These are phyloP conservation scores for Prunus yedoensis DNA, from an alignment of 331 rosid genomes.

Conservation along the genomic window DNA sequence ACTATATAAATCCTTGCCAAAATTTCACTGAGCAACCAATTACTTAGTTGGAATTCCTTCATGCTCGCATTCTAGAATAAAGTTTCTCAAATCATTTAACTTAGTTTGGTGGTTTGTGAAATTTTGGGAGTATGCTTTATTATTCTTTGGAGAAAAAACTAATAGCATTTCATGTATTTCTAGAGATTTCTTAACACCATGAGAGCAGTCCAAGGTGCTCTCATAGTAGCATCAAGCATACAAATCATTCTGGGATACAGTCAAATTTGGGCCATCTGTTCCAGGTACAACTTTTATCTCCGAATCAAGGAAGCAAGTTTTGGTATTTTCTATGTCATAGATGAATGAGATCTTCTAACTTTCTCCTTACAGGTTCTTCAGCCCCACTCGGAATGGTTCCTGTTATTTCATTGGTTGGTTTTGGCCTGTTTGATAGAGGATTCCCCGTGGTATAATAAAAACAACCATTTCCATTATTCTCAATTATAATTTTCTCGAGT, in stretches of 20 bases:
- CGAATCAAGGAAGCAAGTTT: conserved; percentile 8
- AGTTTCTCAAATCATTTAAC: background rate
- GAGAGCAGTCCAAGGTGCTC: conserved; percentile 97
- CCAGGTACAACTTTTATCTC: conserved; percentile 53
- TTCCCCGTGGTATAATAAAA: conserved; percentile 84
- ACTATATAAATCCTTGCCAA: background rate
- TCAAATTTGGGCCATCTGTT: conserved; percentile 95
- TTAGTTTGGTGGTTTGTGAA: background rate
- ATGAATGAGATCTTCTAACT: conserved; percentile 12
- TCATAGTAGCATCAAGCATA: conserved; percentile 85
- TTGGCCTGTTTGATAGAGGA: conserved; percentile 95
- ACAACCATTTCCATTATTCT: conserved; percentile 10
- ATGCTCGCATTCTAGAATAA: background rate
- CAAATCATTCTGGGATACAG: conserved; percentile 92
- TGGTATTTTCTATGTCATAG: background rate
- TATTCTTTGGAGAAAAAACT: background rate
- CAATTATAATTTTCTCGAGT: conserved; percentile 9
- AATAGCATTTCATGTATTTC: conserved; percentile 13
- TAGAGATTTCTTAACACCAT: conserved; percentile 87
- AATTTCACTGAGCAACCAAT: background rate
- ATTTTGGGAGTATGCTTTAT: background rate
- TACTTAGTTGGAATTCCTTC: background rate
- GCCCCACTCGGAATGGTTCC: conserved; percentile 99
- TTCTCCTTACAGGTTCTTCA: conserved; percentile 70
- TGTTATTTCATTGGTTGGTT: conserved; percentile 89